Conservation (phyloP, 257 asterid genomes). For the Solanum bukasovii region DNA sequence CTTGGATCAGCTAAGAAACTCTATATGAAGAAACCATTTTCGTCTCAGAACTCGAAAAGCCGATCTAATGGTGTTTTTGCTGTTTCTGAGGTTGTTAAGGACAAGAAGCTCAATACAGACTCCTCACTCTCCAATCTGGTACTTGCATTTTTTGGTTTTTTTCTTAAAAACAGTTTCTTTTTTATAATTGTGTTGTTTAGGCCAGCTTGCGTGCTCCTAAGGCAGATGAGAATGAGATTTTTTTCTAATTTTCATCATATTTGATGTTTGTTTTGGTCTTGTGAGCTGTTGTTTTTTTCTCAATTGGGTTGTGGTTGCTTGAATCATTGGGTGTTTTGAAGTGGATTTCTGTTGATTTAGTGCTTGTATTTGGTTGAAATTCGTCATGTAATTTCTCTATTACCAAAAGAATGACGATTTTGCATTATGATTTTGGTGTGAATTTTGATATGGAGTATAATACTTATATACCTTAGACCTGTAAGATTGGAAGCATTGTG, state of each 20-base stretch:
- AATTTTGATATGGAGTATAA: neutral
- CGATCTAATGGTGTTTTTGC: slow-evolving; percentile 43
- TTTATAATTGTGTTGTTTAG: neutral
- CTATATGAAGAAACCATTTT: slow-evolving; percentile 3
- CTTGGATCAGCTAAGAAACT: slow-evolving; percentile 40
- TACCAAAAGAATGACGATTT: neutral
- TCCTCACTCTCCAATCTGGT: slow-evolving; percentile 30
- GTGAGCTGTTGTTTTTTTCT: neutral
- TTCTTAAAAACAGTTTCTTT: neutral
- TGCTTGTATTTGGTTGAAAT: neutral
- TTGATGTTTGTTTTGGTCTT: neutral
- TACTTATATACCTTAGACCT: no score
- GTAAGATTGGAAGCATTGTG: neutral
- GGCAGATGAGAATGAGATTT: neutral
- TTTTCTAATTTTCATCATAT: neutral
- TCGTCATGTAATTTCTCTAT: rapidly evolving
- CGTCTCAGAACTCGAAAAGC: slow-evolving; percentile 12
- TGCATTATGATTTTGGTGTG: neutral
- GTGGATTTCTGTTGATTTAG: neutral
- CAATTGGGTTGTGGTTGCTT: neutral
- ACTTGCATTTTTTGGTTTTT: neutral
- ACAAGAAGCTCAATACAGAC: slow-evolving; percentile 28
- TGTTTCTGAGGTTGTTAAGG: slow-evolving; percentile 71
- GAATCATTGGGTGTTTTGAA: neutral
- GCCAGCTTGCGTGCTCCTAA: neutral